Percentiles rank a stretch among this genome's conserved stretches.
Conservation (phyloP, 1,139 yeast species). For the Saccharomyces hybrid region DNA sequence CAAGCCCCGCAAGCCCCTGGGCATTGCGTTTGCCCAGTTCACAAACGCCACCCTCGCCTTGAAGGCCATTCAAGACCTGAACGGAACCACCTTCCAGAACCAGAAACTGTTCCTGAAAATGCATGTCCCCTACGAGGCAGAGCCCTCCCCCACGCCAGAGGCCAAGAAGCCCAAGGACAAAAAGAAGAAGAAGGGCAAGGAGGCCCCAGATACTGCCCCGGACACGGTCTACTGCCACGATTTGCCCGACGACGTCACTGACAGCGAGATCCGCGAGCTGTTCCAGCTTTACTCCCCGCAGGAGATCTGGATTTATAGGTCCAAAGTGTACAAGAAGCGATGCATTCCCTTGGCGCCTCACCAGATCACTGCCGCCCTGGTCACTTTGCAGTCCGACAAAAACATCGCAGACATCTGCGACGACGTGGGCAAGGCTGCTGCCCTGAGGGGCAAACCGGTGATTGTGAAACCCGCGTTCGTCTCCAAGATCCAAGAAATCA, state of each 20-base stretch:
- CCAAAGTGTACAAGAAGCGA: slow-evolving; percentile 25
- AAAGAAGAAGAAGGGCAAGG: neutral
- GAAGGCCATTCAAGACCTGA: slow-evolving; percentile 38
- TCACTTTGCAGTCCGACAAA: slow-evolving; percentile 42
- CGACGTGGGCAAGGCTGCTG: slow-evolving; percentile 28
- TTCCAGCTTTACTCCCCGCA: slow-evolving; percentile 42
- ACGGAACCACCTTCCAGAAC: slow-evolving; percentile 38
- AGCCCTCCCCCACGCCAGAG: slow-evolving; percentile 9
- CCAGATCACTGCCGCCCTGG: slow-evolving; percentile 44
- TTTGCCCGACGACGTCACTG: slow-evolving; percentile 38
- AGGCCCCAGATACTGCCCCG: neutral
- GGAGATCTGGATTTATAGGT: slow-evolving; percentile 42
- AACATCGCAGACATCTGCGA: slow-evolving; percentile 38
- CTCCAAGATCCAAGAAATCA: slow-evolving; percentile 39
- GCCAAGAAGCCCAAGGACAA: neutral
- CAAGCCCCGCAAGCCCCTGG: slow-evolving; percentile 43
- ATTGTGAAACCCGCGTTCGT: slow-evolving; percentile 37
- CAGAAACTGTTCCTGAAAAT: slow-evolving; percentile 36
- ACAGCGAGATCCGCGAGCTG: slow-evolving; percentile 38
- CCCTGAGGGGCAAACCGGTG: slow-evolving; percentile 18
- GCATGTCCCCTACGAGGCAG: slow-evolving; percentile 39
- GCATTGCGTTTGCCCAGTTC: slow-evolving; percentile 62
- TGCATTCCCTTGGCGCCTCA: slow-evolving; percentile 28
- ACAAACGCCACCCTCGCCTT: slow-evolving; percentile 42
- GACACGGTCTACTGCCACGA: slow-evolving; percentile 49